Evolutionary conservation across 2,329 filamentous ascomycete species (phyloP).

Genomic region (Remersonia thermophila): DNA sequence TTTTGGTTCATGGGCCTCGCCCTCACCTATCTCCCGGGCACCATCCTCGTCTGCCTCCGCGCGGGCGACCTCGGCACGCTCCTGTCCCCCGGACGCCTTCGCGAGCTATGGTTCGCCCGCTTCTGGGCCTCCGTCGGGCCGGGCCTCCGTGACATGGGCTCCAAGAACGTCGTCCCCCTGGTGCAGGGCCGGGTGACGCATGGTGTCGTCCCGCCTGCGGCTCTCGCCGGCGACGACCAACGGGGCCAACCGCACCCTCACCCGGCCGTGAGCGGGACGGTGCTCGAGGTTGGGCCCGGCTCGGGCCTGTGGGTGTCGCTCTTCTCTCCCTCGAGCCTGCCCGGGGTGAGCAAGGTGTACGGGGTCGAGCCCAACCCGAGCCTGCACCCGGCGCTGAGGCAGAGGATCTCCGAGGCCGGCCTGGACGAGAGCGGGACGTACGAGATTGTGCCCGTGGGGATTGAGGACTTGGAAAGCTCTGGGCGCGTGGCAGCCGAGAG

Average conservation of each 20-base stretch:
- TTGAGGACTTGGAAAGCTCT: constrained; percentile 39
- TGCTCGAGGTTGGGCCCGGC: constrained; percentile 52
- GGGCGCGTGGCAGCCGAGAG: constrained; percentile 37
- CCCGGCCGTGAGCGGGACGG: constrained; percentile 26
- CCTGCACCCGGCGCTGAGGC: constrained; percentile 36
- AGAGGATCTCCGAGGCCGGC: constrained; percentile 37
- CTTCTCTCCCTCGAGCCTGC: constrained; percentile 22
- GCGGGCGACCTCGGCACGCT: constrained; percentile 25
- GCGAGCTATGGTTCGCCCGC: constrained; percentile 43
- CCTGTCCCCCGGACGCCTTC: constrained; percentile 29
- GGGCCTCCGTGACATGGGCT: constrained; percentile 29
- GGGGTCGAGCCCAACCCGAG: constrained; percentile 52
- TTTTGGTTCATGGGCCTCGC: constrained; percentile 41
- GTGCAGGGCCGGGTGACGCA: constrained; percentile 35
- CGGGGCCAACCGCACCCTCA: constrained; percentile 18
- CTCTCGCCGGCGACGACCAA: not conserved
- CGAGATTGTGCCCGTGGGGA: constrained; percentile 49
- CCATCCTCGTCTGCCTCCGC: constrained; percentile 32
- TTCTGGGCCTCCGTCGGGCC: constrained; percentile 50
- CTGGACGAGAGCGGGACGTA: constrained; percentile 39
- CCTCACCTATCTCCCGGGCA: constrained; percentile 37
- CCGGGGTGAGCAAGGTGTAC: constrained; percentile 35
- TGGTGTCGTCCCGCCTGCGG: constrained; percentile 23
- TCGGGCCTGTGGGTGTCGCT: constrained; percentile 48
- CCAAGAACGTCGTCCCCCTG: constrained; percentile 37